Evolutionary conservation across 148 eudicot species (phyloP), one percentile per base, ranked within the genome.

Genomic region (Simmondsia chinensis): DNA sequence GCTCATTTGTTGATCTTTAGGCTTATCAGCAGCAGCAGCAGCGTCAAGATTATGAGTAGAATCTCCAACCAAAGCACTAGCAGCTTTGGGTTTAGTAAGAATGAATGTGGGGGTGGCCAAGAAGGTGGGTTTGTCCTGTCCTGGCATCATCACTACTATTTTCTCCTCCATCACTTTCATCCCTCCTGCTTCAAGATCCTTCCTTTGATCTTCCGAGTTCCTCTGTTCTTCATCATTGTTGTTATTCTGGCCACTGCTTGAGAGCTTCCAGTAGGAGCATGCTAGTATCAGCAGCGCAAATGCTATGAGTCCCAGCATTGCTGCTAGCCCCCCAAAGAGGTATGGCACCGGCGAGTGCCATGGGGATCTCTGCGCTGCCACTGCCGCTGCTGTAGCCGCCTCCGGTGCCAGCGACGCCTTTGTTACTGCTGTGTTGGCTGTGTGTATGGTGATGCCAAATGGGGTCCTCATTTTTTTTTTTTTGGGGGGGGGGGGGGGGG

Each of bases 271-370:
- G 43, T 80, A 80, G 10, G 95, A 85, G 56, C 95, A 85, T 0
- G 86, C 95, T 3, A 85, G 66, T 38, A 81, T 72, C 12, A 85
- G 15, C 3, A 85, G 76, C 7, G 95, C 95, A 33, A 85, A 80
- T 9, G 89, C 95, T 17, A 85, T 81, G 27, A 85, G 74, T 0
- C 86, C 89, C 12, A 81, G 53, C 88, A 81, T 80, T 7, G 89
- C 89, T 0, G 95, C 95, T 33, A 85, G 32, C 1, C 95, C 95
- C 0, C 95, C 95, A 55, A 80, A 77, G 0, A 85, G 59, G 59
- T 85, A 85, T 4, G 95, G 88, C 18, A 85, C 78, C 17, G 95
- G 95, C 0, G 95, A 77, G 68, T 80, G 89, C 95, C 89, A 85
- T 1, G 77, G 72, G 0, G 95, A 77, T n/a, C 51, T 35, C 3